phyloP scores from a whole-genome alignment of 805 yeast species.

The Martiniozyma abietophila region DNA sequence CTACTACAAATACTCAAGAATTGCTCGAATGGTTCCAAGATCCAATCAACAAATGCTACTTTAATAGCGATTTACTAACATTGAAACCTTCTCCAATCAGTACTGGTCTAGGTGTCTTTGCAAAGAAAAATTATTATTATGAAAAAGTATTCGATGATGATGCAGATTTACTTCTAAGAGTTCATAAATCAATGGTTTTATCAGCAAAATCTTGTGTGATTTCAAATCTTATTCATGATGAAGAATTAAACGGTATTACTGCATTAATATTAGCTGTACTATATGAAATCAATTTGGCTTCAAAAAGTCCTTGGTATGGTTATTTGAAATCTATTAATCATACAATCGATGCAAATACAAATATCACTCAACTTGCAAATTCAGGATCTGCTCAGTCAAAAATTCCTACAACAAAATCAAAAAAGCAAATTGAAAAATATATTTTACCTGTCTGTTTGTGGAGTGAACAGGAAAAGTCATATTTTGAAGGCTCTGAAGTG shows the following conservation, averaged over 20 bases:
- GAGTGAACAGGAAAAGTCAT: slow-evolving; percentile 38
- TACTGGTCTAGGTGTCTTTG: slow-evolving; percentile 70
- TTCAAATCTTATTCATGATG: slow-evolving; percentile 58
- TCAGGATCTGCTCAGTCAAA: too few species aligned
- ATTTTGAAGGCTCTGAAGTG: slow-evolving; percentile 53
- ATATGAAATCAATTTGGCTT: slow-evolving; percentile 53
- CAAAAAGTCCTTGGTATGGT: slow-evolving; percentile 71
- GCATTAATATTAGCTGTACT: slow-evolving; percentile 61
- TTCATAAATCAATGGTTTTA: slow-evolving; percentile 53
- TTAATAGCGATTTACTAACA: slow-evolving; percentile 39
- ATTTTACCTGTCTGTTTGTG: slow-evolving; percentile 59
- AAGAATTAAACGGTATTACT: slow-evolving; percentile 51
- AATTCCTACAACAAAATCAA: slow-evolving; percentile 14
- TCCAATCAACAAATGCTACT: slow-evolving; percentile 37
- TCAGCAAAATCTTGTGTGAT: slow-evolving; percentile 52
- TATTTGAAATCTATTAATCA: slow-evolving; percentile 48
- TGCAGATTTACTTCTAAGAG: slow-evolving; percentile 35
- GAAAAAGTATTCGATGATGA: slow-evolving; percentile 16
- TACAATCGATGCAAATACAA: slow-evolving; percentile 1
- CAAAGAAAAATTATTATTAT: slow-evolving; percentile 24
- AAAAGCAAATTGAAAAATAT: slow-evolving; percentile 23
- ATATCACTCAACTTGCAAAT: slow-evolving; percentile 4
- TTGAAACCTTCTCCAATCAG: slow-evolving; percentile 33
- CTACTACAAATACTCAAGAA: slow-evolving; percentile 21
- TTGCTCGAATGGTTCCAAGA: slow-evolving; percentile 45